Evolutionary conservation across 768 basidiomycete genomes (phyloP).

Genomic region (Kwoniella bestiolae): DNA sequence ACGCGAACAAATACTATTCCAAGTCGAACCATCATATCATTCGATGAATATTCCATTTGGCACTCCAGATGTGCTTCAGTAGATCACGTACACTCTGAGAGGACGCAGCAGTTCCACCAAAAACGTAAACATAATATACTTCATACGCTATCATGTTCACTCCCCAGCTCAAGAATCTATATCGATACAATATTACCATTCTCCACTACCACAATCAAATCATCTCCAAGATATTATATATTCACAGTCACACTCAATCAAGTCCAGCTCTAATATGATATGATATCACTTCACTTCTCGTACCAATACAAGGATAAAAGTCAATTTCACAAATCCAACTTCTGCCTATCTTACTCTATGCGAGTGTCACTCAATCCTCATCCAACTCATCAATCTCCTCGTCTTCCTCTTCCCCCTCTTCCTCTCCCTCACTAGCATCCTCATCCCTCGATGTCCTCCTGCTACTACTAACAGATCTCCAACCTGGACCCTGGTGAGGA

Average conservation of each 20-base stretch:
- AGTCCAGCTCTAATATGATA: neutral
- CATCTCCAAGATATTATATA: too few species aligned
- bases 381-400: conserved; percentile 33
- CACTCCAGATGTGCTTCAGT: too few species aligned
- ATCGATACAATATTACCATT: neutral
- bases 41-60: neutral
- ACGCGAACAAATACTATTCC: too few species aligned
- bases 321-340: too few species aligned
- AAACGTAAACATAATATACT: neutral
- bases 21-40: neutral
- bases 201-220: too few species aligned
- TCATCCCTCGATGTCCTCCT: conserved; percentile 22
- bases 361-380: too few species aligned
- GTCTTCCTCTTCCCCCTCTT: conserved; percentile 28
- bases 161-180: neutral
- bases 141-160: neutral
- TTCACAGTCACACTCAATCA: neutral
- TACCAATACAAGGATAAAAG: too few species aligned
- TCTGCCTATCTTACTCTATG: too few species aligned
- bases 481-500: conserved; percentile 8
- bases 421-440: conserved; percentile 21
- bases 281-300: neutral
- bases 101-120: too few species aligned
- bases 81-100: too few species aligned
- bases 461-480: neutral